Percentiles rank a stretch among this genome's conserved stretches.
These are phyloP conservation scores for Periconia macrospinosa DNA, from an alignment of 2,329 filamentous ascomycete genomes.

Conservation along the genomic window DNA sequence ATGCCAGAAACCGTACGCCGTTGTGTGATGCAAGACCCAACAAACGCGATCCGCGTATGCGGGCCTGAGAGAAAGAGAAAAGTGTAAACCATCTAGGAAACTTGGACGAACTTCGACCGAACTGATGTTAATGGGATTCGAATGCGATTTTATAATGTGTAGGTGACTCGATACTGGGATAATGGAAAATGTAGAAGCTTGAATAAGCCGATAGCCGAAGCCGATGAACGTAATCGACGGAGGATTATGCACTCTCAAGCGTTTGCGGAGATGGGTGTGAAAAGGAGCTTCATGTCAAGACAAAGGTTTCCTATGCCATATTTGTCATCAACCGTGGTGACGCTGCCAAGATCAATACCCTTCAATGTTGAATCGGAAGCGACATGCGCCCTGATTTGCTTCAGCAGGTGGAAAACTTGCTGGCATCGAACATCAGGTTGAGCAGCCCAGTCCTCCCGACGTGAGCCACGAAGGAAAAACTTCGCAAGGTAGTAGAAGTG, in stretches of 20 bases:
- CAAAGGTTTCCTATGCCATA: conserved; percentile 67
- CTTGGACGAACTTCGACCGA: conserved; percentile 7
- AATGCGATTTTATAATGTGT: conserved; percentile 3
- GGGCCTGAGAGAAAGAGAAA: conserved; percentile 6
- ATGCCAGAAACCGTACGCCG: conserved; percentile 28
- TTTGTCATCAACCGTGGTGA: conserved; percentile 68
- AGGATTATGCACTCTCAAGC: neutral
- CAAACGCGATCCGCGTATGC: conserved; percentile 14
- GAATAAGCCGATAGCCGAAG: no score
- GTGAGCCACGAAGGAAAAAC: conserved; percentile 63
- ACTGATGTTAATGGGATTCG: conserved; percentile 11
- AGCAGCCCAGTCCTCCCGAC: conserved; percentile 56
- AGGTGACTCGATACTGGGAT: neutral
- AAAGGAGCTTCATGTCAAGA: conserved; percentile 71
- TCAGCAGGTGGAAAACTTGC: conserved; percentile 63
- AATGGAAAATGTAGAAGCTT: no score
- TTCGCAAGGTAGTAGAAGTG: conserved; percentile 75
- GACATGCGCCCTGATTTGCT: conserved; percentile 63
- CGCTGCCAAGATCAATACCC: conserved; percentile 68
- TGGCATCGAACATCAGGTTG: conserved; percentile 62
- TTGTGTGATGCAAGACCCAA: conserved; percentile 29
- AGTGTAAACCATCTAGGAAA: conserved; percentile 17
- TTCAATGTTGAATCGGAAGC: conserved; percentile 64
- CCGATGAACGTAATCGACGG: no score
- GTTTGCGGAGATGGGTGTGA: conserved; percentile 56